A percentile compares a stretch with the other conserved stretches of the same genome.
These are phyloP conservation scores for Mariannaea elegans DNA, from an alignment of 2,329 filamentous ascomycete species.

Conservation along the genomic window DNA sequence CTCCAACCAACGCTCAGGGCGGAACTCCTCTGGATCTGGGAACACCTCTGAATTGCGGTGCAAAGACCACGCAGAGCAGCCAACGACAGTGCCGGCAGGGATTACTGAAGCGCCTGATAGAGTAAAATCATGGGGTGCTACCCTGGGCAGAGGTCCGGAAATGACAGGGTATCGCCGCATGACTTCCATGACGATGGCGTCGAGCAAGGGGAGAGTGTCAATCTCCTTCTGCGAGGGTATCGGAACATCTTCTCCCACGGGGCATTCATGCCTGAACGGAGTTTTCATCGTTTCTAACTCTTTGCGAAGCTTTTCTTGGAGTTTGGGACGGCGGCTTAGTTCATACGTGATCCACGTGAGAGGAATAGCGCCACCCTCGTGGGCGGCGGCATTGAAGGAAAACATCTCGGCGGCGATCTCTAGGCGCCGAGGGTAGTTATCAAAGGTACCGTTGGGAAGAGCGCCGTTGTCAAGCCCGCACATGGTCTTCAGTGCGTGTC, in stretches of 20 bases:
- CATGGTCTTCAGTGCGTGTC: background rate
- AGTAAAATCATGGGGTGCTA: background rate
- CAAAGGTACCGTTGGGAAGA: conserved; percentile 3
- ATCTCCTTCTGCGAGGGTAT: conserved; percentile 3
- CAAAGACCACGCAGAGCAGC: conserved; percentile 1
- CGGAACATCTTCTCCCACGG: background rate
- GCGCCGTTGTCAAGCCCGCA: background rate
- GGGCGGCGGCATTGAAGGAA: conserved; percentile 11
- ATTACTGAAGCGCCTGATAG: conserved; percentile 9
- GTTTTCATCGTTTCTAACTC: background rate
- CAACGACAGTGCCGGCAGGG: conserved; percentile 2
- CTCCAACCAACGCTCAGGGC: conserved; percentile 4
- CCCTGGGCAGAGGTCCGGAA: conserved; percentile 10
- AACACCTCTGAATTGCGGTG: conserved; percentile 15
- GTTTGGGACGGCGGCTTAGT: conserved; percentile 2
- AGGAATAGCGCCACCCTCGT: conserved; percentile 10
- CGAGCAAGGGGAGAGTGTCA: conserved; percentile 5
- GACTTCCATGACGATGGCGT: conserved; percentile 12
- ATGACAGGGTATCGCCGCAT: conserved; percentile 9
- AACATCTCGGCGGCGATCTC: conserved; percentile 19
- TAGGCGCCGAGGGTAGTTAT: conserved; percentile 4
- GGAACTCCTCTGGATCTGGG: conserved; percentile 5
- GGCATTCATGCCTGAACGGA: background rate
- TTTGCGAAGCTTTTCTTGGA: conserved; percentile 8
- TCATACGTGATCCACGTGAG: conserved; percentile 13